Percentiles rank a stretch among this genome's conserved stretches.
Evolutionary conservation across 108 stramenopile species (phyloP).

Genomic region (Nitzschia palea): DNA sequence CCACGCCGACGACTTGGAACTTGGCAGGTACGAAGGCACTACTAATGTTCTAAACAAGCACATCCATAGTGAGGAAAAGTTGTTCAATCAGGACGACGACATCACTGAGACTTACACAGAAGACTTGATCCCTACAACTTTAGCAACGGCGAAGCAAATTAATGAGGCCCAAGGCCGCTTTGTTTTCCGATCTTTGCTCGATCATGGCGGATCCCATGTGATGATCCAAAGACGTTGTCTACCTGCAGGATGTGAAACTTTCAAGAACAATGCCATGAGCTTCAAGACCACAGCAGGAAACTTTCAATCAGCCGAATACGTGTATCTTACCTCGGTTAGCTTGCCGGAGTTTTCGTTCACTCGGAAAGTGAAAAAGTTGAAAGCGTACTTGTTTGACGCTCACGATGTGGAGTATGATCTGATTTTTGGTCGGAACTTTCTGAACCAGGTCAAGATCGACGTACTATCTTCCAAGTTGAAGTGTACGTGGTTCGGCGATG

Average conservation of each 20-base stretch:
- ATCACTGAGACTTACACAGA: background rate
- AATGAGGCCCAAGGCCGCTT: background rate
- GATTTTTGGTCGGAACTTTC: background rate
- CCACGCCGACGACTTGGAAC: background rate
- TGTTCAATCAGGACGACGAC: background rate
- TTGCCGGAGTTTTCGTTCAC: constrained; percentile 6
- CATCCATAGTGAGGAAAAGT: background rate
- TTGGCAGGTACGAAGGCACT: background rate
- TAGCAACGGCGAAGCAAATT: background rate
- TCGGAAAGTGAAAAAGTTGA: background rate
- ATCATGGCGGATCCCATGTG: constrained; percentile 4
- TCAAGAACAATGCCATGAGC: background rate
- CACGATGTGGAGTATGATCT: background rate
- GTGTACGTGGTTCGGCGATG: background rate
- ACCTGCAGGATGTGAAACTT: background rate
- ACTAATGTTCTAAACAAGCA: background rate
- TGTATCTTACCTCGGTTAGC: too few relatives aligned
- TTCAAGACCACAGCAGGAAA: background rate
- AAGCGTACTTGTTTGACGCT: background rate
- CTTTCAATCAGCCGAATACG: background rate
- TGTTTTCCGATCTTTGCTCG: background rate
- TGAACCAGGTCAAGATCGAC: constrained; percentile 3
- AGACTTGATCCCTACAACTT: background rate
- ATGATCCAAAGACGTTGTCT: background rate
- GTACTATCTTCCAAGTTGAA: background rate